Percentiles rank a stretch among this genome's conserved stretches.
These are phyloP conservation scores for Aspergillus japonicus DNA, from an alignment of 2,329 filamentous ascomycete species.

Conservation along the genomic window DNA sequence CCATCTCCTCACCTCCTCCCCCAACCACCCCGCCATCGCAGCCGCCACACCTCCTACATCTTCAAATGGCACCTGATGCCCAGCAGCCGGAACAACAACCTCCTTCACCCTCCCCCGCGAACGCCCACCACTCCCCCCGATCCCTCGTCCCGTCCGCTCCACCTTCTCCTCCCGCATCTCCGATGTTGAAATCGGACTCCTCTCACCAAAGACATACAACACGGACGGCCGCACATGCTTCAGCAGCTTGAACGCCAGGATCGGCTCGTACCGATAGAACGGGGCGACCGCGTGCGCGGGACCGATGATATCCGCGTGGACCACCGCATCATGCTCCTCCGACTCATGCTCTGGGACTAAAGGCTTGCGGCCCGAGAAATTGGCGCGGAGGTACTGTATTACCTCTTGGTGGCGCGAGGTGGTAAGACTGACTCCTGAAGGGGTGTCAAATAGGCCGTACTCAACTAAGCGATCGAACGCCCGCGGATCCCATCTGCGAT, in stretches of 20 bases:
- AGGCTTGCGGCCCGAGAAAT: slow-evolving; percentile 12
- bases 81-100: background rate
- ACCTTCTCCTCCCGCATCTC: background rate
- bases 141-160: background rate
- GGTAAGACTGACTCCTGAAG: slow-evolving; percentile 54
- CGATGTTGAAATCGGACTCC: background rate
- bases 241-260: background rate
- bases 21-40: background rate
- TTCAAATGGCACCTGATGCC: slow-evolving; percentile 8
- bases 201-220: slow-evolving; percentile 6
- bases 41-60: background rate
- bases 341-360: background rate
- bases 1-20: background rate
- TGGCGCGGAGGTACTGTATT: slow-evolving; percentile 32
- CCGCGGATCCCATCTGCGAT: slow-evolving; percentile 12
- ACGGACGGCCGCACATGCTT: slow-evolving; percentile 4
- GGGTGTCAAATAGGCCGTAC: slow-evolving; percentile 11
- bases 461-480: slow-evolving; percentile 12
- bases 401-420: slow-evolving; percentile 82
- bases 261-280: slow-evolving; percentile 7
- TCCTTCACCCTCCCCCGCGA: background rate
- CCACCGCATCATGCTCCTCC: background rate
- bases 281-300: background rate
- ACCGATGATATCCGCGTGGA: slow-evolving; percentile 1
- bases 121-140: slow-evolving; percentile 6